Percentiles rank a stretch among this genome's conserved stretches.
Conservation (phyloP, 352 stramenopile species). For the Globisporangium okanoganense region DNA sequence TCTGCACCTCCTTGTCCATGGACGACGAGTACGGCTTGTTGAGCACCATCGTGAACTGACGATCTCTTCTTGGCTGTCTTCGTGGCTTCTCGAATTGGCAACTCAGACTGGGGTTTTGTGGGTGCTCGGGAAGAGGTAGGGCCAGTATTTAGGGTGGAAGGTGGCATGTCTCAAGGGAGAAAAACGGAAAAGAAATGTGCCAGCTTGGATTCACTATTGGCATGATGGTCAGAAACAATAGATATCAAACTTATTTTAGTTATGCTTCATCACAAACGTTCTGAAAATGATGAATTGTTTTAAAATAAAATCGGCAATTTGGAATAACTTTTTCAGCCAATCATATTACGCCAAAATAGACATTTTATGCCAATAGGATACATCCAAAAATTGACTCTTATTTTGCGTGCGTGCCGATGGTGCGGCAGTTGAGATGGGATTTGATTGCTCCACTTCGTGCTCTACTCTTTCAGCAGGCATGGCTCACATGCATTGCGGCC, state of each 20-base stretch:
- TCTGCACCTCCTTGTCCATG: constrained; percentile 86
- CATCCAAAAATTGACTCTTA: no score
- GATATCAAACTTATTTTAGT: no score
- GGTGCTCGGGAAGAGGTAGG: background rate
- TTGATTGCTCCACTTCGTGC: no score
- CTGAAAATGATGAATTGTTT: background rate
- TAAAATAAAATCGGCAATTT: background rate
- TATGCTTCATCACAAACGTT: no score
- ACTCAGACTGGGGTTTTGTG: background rate
- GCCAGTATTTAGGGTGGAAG: background rate
- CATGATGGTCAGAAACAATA: background rate
- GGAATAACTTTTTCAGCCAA: no score
- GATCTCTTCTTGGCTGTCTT: background rate
- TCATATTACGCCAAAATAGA: no score
- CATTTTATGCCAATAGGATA: no score
- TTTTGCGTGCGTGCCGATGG: no score
- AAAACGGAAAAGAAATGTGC: background rate
- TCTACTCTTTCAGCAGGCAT: no score
- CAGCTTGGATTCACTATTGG: background rate
- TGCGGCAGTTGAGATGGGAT: no score
- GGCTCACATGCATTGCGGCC: no score
- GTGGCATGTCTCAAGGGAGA: background rate
- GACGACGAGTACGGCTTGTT: constrained; percentile 84
- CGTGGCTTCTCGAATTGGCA: constrained; percentile 1
- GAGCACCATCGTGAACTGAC: constrained; percentile 52